Conservation (phyloP, 176 grass and related monocot species). For the Pontederia paniculata region DNA sequence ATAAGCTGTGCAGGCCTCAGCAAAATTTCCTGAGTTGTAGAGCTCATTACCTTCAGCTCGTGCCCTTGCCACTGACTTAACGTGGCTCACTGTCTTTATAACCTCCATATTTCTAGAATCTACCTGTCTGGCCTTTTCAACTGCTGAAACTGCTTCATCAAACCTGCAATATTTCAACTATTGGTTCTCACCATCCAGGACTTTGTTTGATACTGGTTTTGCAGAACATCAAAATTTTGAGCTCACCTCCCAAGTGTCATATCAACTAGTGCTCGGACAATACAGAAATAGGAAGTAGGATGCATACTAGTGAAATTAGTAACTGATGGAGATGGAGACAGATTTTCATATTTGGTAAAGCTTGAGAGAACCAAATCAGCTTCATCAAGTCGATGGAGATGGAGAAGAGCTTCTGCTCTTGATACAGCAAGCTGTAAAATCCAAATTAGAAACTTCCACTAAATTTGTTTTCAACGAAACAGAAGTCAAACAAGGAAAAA, state of each 20-base stretch:
- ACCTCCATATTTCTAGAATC: slow-evolving; percentile 5
- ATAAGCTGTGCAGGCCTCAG: slow-evolving; percentile 2
- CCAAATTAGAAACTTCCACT: not conserved
- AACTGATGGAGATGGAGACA: not conserved
- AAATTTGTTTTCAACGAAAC: not conserved
- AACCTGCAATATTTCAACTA: not conserved
- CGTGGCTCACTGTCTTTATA: not conserved
- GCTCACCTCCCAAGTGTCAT: slow-evolving; percentile 13
- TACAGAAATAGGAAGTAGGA: not conserved
- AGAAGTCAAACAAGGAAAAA: not conserved
- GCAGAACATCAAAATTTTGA: not conserved
- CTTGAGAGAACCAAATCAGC: not conserved
- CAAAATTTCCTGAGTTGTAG: slow-evolving; percentile 8
- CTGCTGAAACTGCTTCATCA: slow-evolving; percentile 8
- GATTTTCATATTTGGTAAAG: not conserved
- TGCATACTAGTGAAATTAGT: slow-evolving; percentile 2
- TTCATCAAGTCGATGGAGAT: slow-evolving; percentile 1
- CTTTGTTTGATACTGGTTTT: not conserved
- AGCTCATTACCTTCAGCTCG: slow-evolving; percentile 7
- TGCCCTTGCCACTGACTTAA: slow-evolving; percentile 11
- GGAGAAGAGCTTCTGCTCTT: slow-evolving; percentile 13
- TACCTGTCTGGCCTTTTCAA: slow-evolving; percentile 5
- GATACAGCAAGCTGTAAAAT: slow-evolving; percentile 9
- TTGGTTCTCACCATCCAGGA: not conserved
- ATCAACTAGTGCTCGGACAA: slow-evolving; percentile 8